Conservation (phyloP, 2,329 filamentous ascomycete genomes). For the Paramyrothecium sp. region DNA sequence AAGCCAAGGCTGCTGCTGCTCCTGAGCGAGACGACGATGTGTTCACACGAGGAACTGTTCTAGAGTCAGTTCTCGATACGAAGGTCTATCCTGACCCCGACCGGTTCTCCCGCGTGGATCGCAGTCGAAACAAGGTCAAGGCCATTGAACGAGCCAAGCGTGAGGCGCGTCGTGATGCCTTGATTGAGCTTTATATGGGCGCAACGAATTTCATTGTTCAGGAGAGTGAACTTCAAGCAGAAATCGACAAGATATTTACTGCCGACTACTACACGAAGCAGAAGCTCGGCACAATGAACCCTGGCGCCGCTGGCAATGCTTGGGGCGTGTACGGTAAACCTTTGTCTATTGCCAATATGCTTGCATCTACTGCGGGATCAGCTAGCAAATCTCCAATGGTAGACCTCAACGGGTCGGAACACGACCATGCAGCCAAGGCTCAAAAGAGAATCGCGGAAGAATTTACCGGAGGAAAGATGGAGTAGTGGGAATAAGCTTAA, state of each 20-base stretch:
- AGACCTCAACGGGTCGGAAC: slow-evolving; percentile 35
- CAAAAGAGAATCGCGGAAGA: slow-evolving; percentile 58
- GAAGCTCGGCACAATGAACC: slow-evolving; percentile 23
- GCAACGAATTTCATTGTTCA: slow-evolving; percentile 83
- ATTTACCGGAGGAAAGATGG: slow-evolving; percentile 59
- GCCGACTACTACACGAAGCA: slow-evolving; percentile 52
- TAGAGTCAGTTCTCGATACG: slow-evolving; percentile 46
- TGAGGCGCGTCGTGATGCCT: slow-evolving; percentile 62
- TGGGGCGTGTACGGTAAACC: slow-evolving; percentile 52
- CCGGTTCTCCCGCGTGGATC: slow-evolving; percentile 54
- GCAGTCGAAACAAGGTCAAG: slow-evolving; percentile 41
- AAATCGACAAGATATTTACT: slow-evolving; percentile 75
- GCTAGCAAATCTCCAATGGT: slow-evolving; percentile 30
- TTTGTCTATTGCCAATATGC: slow-evolving; percentile 41
- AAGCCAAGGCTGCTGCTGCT: slow-evolving; percentile 52
- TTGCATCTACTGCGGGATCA: slow-evolving; percentile 31
- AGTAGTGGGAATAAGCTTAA: slow-evolving; percentile 26
- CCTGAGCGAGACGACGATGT: slow-evolving; percentile 74
- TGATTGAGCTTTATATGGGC: slow-evolving; percentile 89
- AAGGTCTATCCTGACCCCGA: slow-evolving; percentile 59
- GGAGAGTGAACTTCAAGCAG: slow-evolving; percentile 71
- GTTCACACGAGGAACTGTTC: slow-evolving; percentile 68
- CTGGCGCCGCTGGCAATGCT: slow-evolving; percentile 43
- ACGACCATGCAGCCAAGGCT: slow-evolving; percentile 44
- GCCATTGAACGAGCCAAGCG: slow-evolving; percentile 44